A percentile compares a stretch with the other conserved stretches of the same genome.
These are phyloP conservation scores for Nemania sp. DNA, from an alignment of 2,329 filamentous ascomycete species.

Conservation along the genomic window DNA sequence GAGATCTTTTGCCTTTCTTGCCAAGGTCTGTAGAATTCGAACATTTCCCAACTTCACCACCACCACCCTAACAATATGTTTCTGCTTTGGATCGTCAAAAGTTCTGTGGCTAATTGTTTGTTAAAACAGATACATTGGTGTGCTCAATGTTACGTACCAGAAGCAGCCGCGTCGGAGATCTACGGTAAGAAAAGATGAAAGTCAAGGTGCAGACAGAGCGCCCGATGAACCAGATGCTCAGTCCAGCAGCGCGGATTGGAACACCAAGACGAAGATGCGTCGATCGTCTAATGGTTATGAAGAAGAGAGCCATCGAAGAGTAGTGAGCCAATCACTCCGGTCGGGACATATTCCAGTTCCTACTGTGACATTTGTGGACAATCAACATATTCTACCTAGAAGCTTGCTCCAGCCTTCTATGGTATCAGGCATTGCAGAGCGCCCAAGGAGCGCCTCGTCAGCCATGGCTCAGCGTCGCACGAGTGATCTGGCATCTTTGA, in stretches of 20 bases:
- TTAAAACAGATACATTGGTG: conserved; percentile 93
- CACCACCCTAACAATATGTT: no score
- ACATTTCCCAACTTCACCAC: background rate
- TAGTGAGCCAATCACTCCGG: conserved; percentile 76
- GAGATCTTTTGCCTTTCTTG: conserved; percentile 85
- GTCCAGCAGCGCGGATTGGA: conserved; percentile 36
- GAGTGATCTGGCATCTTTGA: conserved; percentile 24
- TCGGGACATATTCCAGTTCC: conserved; percentile 68
- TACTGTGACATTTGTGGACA: conserved; percentile 91
- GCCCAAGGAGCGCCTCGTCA: conserved; percentile 43
- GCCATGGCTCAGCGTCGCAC: conserved; percentile 34
- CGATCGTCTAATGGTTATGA: conserved; percentile 23
- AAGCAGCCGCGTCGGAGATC: conserved; percentile 73
- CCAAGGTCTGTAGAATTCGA: conserved; percentile 64
- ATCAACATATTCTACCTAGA: conserved; percentile 87
- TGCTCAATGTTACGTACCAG: conserved; percentile 93
- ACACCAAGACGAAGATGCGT: conserved; percentile 15
- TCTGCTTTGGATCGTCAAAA: no score
- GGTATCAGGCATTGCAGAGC: conserved; percentile 40
- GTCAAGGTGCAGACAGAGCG: conserved; percentile 33
- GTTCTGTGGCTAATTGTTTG: no score
- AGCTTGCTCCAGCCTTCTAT: conserved; percentile 71
- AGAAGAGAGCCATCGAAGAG: conserved; percentile 42
- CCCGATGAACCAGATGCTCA: conserved; percentile 41
- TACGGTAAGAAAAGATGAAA: conserved; percentile 54